Evolutionary conservation across 495 filamentous ascomycete species (phyloP).

Genomic region (Hypoxylon trugodes): DNA sequence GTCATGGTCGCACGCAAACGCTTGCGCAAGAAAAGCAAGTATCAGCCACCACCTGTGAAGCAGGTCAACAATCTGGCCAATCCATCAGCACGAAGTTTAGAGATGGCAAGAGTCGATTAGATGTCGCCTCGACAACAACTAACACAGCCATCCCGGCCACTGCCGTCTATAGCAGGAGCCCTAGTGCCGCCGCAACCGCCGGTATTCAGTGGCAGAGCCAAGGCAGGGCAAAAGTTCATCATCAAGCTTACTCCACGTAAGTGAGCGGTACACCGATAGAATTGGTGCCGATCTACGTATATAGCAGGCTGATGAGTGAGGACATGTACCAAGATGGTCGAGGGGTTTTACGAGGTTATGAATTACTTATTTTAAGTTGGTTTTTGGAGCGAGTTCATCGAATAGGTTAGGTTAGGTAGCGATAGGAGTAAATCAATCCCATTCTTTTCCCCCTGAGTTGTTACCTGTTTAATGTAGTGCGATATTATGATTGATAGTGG

Average conservation of each 20-base stretch:
- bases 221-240: too few species aligned
- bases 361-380: not conserved
- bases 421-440: constrained; percentile 13
- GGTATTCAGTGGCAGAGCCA: too few species aligned
- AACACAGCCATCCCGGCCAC: too few species aligned
- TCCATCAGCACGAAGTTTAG: constrained; percentile 68
- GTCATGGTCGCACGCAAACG: constrained; percentile 92
- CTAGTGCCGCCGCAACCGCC: too few species aligned
- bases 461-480: not conserved
- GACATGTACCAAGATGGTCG: too few species aligned
- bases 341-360: constrained; percentile 9
- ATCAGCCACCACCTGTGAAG: constrained; percentile 65
- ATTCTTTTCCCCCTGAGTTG: not conserved
- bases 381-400: constrained; percentile 5
- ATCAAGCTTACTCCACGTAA: too few species aligned
- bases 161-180: too few species aligned
- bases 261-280: too few species aligned
- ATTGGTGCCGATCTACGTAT: not conserved
- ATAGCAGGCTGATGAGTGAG: not conserved
- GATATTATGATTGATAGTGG: not conserved
- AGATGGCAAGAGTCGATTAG: constrained; percentile 73
- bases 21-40: constrained; percentile 77
- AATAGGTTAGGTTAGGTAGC: constrained; percentile 1
- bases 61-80: constrained; percentile 76
- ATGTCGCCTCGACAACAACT: too few species aligned